These are phyloP conservation scores for Benincasa hispida DNA, from an alignment of 306 rosid genomes.

Conservation along the genomic window DNA sequence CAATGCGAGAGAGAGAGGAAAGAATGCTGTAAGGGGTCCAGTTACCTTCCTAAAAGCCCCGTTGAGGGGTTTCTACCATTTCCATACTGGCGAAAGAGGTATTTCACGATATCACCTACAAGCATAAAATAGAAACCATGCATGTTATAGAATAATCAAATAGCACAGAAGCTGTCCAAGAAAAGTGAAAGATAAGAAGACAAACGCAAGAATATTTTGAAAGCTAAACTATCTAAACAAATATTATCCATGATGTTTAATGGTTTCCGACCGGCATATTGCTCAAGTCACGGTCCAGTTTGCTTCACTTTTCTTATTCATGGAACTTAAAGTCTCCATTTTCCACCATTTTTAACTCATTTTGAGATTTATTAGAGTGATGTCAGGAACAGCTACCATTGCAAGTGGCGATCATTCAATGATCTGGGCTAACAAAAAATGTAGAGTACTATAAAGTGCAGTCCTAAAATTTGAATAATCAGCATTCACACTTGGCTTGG, in stretches of 20 bases:
- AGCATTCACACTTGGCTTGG: neutral
- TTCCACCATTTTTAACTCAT: neutral
- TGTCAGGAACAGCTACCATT: neutral
- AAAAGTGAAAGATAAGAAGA: neutral
- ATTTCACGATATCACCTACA: slow-evolving; percentile 77
- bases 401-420: neutral
- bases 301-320: neutral
- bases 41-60: slow-evolving; percentile 76
- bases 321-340: neutral
- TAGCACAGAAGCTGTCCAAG: neutral
- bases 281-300: neutral
- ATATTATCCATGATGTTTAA: neutral
- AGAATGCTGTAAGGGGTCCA: slow-evolving; percentile 1
- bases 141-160: slow-evolving; percentile 3
- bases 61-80: slow-evolving; percentile 56
- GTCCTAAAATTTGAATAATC: neutral
- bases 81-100: slow-evolving; percentile 66
- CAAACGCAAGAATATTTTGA: neutral
- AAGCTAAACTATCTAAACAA: neutral
- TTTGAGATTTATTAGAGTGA: neutral
- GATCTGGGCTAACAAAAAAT: neutral
- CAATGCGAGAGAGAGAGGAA: neutral
- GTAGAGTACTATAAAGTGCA: neutral
- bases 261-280: neutral
- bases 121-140: slow-evolving; percentile 12